These are phyloP conservation scores for Xylaria hypoxylon DNA, from an alignment of 2,329 filamentous ascomycete species.

Conservation along the genomic window DNA sequence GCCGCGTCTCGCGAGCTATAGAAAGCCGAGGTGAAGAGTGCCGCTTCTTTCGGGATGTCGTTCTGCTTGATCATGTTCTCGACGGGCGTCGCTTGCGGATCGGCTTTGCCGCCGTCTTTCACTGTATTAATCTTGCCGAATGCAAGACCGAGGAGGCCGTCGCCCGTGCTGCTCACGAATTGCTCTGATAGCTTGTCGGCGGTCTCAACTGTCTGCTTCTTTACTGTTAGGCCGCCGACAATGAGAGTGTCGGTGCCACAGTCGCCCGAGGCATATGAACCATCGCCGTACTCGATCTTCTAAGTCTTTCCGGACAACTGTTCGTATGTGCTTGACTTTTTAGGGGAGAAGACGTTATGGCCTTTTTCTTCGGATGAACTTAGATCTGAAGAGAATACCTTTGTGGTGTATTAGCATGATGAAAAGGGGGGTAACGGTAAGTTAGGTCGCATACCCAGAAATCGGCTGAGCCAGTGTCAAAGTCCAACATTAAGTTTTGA, in stretches of 20 bases:
- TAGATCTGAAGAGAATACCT: constrained; percentile 68
- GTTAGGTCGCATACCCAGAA: constrained; percentile 66
- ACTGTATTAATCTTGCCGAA: constrained; percentile 74
- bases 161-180: constrained; percentile 67
- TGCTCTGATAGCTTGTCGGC: constrained; percentile 68
- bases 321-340: constrained; percentile 71
- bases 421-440: not conserved
- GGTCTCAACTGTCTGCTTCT: constrained; percentile 73
- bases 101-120: constrained; percentile 54
- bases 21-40: constrained; percentile 74
- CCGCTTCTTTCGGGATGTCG: constrained; percentile 59
- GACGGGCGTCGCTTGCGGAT: constrained; percentile 69
- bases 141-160: constrained; percentile 75
- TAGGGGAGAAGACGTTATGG: constrained; percentile 70
- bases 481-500: constrained; percentile 72
- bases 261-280: constrained; percentile 72
- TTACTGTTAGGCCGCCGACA: constrained; percentile 70
- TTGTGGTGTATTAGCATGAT: constrained; percentile 17
- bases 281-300: constrained; percentile 76
- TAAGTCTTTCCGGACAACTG: constrained; percentile 62
- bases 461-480: constrained; percentile 78
- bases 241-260: constrained; percentile 73
- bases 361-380: constrained; percentile 52
- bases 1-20: constrained; percentile 66
- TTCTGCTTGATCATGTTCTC: constrained; percentile 73